A percentile compares a stretch with the other conserved stretches of the same genome.
Conservation (phyloP, 768 basidiomycete species). For the Mrakia gelida region DNA sequence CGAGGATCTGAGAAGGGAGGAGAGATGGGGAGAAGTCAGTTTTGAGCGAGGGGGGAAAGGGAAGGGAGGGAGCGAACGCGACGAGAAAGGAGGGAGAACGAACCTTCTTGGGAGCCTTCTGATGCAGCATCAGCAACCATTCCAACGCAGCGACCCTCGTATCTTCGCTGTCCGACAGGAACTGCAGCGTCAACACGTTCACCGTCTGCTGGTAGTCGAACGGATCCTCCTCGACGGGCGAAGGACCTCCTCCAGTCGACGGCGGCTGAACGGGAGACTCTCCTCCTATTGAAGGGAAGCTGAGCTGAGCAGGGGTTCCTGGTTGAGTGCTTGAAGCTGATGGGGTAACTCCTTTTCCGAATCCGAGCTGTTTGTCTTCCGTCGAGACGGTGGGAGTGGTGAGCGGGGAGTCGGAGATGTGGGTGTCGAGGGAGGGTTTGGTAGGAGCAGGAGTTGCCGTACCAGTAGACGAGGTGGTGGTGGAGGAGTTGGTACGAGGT, state of each 20-base stretch:
- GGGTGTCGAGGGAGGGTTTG: background rate
- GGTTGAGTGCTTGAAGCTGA: background rate
- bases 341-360: background rate
- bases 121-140: slow-evolving; percentile 98
- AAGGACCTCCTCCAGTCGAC: background rate
- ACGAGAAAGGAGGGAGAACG: background rate
- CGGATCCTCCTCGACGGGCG: slow-evolving; percentile 57
- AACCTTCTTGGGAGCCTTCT: slow-evolving; percentile 94
- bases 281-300: background rate
- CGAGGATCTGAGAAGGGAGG: slow-evolving; percentile 67
- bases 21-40: background rate
- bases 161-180: slow-evolving; percentile 93
- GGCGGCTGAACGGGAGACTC: background rate
- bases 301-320: background rate
- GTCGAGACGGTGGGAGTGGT: slow-evolving; percentile 3
- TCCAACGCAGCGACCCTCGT: slow-evolving; percentile 91
- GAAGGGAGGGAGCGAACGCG: background rate
- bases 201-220: slow-evolving; percentile 93
- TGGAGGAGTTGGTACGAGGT: background rate
- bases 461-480: background rate
- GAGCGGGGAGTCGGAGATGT: slow-evolving; percentile 14
- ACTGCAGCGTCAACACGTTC: slow-evolving; percentile 84
- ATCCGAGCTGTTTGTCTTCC: slow-evolving; percentile 12
- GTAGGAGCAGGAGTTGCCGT: slow-evolving; percentile 4
- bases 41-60: background rate